Conservation (phyloP, 345 rosid genomes). For the Moringa oleifera region DNA sequence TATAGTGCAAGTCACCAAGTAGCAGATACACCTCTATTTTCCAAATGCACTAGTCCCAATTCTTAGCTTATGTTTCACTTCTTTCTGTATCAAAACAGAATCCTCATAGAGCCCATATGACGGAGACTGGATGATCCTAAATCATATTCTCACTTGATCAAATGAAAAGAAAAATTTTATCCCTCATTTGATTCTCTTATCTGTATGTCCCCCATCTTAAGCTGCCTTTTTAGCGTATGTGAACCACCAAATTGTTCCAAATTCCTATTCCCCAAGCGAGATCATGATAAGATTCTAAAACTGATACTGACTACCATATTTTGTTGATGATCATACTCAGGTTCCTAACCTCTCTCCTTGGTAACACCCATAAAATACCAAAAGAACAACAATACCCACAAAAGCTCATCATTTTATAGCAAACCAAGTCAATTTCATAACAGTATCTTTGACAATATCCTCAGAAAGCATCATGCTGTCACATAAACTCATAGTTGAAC, state of each 20-base stretch:
- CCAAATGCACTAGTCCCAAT: background rate
- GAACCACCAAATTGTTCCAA: too few relatives aligned
- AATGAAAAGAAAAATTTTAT: too few relatives aligned
- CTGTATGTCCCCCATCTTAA: too few relatives aligned
- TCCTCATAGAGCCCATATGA: background rate
- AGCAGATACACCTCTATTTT: background rate
- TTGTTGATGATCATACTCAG: background rate
- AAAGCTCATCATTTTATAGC: background rate
- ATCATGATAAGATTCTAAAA: background rate
- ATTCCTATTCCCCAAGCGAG: background rate
- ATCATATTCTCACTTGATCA: background rate
- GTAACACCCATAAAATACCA: too few relatives aligned
- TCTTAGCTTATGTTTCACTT: background rate
- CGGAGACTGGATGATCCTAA: background rate
- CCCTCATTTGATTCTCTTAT: background rate
- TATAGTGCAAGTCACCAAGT: background rate
- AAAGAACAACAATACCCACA: background rate
- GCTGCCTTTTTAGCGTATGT: too few relatives aligned
- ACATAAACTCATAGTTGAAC: background rate
- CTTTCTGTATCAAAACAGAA: background rate
- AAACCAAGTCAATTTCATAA: constrained; percentile 3
- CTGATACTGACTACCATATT: background rate
- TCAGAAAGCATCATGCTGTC: background rate
- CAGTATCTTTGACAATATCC: background rate
- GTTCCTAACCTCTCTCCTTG: background rate